Evolutionary conservation across 768 basidiomycete species (phyloP), one percentile per base, ranked within the genome.

Genomic region (Amanita phalloides): DNA sequence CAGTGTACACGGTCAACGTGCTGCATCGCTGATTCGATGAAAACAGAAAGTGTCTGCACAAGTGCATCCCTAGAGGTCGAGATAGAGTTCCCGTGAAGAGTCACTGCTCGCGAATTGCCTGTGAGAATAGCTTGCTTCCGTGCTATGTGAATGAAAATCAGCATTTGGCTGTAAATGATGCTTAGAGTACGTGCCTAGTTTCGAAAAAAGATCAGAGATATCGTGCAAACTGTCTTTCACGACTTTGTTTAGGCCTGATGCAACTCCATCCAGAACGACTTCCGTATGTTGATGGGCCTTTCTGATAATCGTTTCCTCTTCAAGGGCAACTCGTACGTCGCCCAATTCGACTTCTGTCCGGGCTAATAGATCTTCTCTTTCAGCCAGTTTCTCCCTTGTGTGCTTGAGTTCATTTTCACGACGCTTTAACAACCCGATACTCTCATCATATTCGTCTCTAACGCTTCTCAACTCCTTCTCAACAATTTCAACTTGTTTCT

Each of bases 391-490:
- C 17, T 75, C 76, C 53, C 72, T 75, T 3, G 85, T 78, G 46
- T 74, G 68, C 52, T 75, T 79, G 49, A 98, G 68, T 62, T 96
- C 90, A 6, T 79, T 78, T 48, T 94, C 86, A 28, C 81, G 76
- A 58, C 77, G 81, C 62, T 81, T 79, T 43, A 97, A 68, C 43
- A 91, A 57, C 1, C 76, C 81, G 51, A 93, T 86, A 58, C 88
- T 86, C 65, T 94, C 84, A 61, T 96, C 92, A 58, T 92, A 95
- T 67, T 97, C 93, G 52, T 93, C 91, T 49, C 85, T 75, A 14
- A 91, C 81, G 28, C 75, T 80, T 49, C 79, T 70, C 66, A 95
- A 74, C 63, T 95, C 86, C 48, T 79, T 80, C 60, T 91, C 87
- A n/a, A 89, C 74, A 39, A 90, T 82, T 60, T 85, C 84, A 4